These are phyloP conservation scores for Biscutella auriculata DNA, from an alignment of 441 rosid genomes.

Conservation along the genomic window DNA sequence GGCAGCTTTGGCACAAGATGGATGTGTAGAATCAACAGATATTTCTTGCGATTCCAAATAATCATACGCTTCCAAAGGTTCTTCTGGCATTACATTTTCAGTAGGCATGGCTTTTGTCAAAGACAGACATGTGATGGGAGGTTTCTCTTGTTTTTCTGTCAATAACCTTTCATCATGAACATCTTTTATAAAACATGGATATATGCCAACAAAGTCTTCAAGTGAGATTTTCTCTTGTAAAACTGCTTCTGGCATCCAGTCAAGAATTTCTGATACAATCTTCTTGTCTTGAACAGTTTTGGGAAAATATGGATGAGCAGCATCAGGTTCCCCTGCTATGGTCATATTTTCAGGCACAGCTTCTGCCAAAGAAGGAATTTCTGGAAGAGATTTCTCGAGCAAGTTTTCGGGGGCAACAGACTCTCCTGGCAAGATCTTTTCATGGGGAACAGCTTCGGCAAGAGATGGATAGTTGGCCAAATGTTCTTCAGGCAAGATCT, in stretches of 20 bases:
- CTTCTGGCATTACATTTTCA: conserved; percentile 1
- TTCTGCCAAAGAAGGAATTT: conserved; percentile 1
- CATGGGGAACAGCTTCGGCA: conserved; percentile 9
- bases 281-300: conserved; percentile 4
- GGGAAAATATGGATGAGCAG: not conserved
- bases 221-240: not conserved
- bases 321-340: not conserved
- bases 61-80: not conserved
- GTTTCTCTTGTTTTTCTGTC: not conserved
- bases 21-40: not conserved
- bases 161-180: conserved; percentile 10
- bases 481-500: conserved; percentile 12
- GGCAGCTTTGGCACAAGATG: conserved; percentile 3
- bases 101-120: not conserved
- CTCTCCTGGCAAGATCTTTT: conserved; percentile 6
- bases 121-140: not conserved
- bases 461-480: not conserved
- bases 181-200: conserved; percentile 8
- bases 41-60: conserved; percentile 3
- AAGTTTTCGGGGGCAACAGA: not conserved
- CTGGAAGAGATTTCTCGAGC: not conserved
- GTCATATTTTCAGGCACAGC: not conserved
- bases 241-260: conserved; percentile 7
- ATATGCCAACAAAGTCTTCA: not conserved
- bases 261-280: not conserved